Percentiles rank a stretch among this genome's conserved stretches.
Conservation (phyloP, 192 early-diverging fungal genomes). For the Backusella sp. region DNA sequence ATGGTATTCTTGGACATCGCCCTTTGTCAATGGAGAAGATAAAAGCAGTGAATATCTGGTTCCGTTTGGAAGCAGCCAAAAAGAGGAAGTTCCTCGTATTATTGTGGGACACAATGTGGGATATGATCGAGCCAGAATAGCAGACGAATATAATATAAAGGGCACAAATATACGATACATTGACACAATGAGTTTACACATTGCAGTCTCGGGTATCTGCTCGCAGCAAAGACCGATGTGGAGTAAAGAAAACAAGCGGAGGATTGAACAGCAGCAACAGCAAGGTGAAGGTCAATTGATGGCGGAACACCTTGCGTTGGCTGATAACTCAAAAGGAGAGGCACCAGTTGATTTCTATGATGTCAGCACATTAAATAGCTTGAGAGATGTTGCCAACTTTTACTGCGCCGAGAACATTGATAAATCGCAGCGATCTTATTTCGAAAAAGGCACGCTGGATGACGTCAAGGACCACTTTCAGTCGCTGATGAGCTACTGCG, state of each 20-base stretch:
- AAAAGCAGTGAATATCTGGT: conserved; percentile 57
- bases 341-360: conserved; percentile 45
- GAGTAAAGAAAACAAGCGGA: conserved; percentile 66
- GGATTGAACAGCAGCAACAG: neutral
- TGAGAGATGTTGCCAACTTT: conserved; percentile 76
- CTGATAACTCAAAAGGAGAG: neutral
- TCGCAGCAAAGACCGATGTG: conserved; percentile 84
- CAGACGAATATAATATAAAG: conserved; percentile 80
- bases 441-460: conserved; percentile 54
- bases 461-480: conserved; percentile 69
- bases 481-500: conserved; percentile 78
- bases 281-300: neutral
- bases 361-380: conserved; percentile 69
- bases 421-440: conserved; percentile 60
- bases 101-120: conserved; percentile 92
- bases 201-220: conserved; percentile 84
- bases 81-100: conserved; percentile 42
- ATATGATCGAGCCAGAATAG: conserved; percentile 85
- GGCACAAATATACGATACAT: conserved; percentile 62
- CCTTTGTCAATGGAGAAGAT: conserved; percentile 60
- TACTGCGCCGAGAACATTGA: conserved; percentile 70
- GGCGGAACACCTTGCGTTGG: conserved; percentile 32
- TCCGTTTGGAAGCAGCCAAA: conserved; percentile 48
- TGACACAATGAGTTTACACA: conserved; percentile 95
- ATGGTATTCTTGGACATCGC: conserved; percentile 95